These are phyloP conservation scores for Claviceps pazoutovae DNA, from an alignment of 2,329 filamentous ascomycete species.

Conservation along the genomic window DNA sequence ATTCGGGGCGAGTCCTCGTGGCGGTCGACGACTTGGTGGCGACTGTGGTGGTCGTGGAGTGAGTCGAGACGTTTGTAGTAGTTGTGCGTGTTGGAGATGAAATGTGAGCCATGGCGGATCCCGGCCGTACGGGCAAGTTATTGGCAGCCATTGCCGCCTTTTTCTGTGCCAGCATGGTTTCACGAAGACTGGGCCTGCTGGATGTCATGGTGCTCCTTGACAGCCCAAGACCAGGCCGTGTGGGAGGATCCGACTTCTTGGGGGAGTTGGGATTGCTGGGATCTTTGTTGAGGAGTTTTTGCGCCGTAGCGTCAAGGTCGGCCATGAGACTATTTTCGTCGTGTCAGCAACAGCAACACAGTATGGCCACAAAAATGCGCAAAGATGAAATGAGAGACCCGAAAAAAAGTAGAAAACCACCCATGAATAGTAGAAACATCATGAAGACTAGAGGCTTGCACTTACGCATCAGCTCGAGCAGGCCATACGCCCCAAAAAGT, in stretches of 20 bases:
- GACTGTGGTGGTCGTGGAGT: slow-evolving; percentile 8
- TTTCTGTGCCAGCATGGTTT: slow-evolving; percentile 74
- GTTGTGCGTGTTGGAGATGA: slow-evolving; percentile 32
- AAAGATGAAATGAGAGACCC: not conserved
- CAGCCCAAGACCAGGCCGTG: slow-evolving; percentile 43
- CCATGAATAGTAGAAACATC: too few species aligned
- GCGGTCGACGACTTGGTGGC: slow-evolving; percentile 20
- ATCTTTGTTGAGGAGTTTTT: slow-evolving; percentile 69
- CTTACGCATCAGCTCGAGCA: slow-evolving; percentile 58
- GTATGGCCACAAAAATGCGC: too few species aligned
- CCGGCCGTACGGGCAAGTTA: slow-evolving; percentile 42
- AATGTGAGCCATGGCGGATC: slow-evolving; percentile 50
- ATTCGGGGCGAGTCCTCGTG: slow-evolving; percentile 28
- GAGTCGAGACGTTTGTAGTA: slow-evolving; percentile 18
- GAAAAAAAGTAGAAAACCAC: not conserved
- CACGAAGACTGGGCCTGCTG: slow-evolving; percentile 56
- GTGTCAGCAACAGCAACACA: slow-evolving; percentile 10
- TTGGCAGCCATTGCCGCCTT: slow-evolving; percentile 37
- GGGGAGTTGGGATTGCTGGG: slow-evolving; percentile 64
- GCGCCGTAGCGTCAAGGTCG: slow-evolving; percentile 62
- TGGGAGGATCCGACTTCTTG: slow-evolving; percentile 32
- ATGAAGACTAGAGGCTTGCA: slow-evolving; percentile 7
- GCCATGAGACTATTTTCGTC: slow-evolving; percentile 51
- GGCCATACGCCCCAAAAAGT: slow-evolving; percentile 66
- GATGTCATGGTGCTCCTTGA: slow-evolving; percentile 47